These are phyloP conservation scores for Plantago lanceolata DNA, from an alignment of 305 asterid species.

Conservation along the genomic window DNA sequence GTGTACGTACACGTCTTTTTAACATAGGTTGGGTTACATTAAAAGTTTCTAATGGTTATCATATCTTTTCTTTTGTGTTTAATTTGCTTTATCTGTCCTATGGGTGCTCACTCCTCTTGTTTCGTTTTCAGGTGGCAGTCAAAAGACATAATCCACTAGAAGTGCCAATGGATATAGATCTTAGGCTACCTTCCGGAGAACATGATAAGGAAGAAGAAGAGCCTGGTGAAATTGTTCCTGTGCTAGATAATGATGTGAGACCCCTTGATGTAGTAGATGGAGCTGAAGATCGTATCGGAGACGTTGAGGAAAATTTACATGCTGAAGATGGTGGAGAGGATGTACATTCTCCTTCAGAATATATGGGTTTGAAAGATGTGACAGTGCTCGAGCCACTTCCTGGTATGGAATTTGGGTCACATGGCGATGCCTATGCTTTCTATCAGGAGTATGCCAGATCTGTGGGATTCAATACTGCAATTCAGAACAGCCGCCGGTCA, in stretches of 20 bases:
- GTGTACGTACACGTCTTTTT: background rate
- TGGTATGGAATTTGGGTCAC: conserved; percentile 86
- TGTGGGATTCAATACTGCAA: conserved; percentile 75
- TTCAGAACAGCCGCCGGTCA: conserved; percentile 83
- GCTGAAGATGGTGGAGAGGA: conserved; percentile 67
- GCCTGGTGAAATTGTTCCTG: conserved; percentile 47
- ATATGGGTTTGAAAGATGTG: conserved; percentile 62
- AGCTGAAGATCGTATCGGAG: conserved; percentile 47
- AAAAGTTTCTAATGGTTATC: background rate
- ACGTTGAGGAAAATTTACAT: conserved; percentile 46
- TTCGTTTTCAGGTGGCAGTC: conserved; percentile 31
- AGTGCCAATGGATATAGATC: conserved; percentile 77
- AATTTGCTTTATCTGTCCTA: background rate
- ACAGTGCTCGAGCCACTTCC: conserved; percentile 82
- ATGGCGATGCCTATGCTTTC: conserved; percentile 77
- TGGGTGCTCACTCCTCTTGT: conserved; percentile 20
- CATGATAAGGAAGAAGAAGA: conserved; percentile 67
- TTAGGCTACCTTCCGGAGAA: conserved; percentile 86
- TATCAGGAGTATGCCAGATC: conserved; percentile 88
- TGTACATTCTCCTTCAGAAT: conserved; percentile 43
- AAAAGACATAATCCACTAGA: conserved; percentile 22
- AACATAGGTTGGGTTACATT: background rate
- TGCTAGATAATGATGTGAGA: conserved; percentile 72
- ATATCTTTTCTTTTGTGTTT: background rate
- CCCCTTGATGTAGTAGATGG: conserved; percentile 47